Conservation (phyloP, 768 basidiomycete species). For the Panellus pusillus region DNA sequence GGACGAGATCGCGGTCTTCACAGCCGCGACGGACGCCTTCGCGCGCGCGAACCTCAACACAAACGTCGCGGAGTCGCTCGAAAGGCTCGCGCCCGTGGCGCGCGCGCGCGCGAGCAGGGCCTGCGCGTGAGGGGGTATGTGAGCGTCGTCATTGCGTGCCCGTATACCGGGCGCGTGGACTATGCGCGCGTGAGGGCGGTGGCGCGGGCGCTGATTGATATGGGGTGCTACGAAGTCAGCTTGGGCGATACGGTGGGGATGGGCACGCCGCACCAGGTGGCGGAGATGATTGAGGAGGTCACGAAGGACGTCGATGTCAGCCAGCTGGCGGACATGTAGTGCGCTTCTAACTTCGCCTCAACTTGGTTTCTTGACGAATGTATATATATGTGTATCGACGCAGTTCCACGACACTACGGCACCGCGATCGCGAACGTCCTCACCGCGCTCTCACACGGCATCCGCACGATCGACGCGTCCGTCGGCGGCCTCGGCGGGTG, state of each 20-base stretch:
- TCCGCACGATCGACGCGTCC: slow-evolving; percentile 80
- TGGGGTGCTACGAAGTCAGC: slow-evolving; percentile 95
- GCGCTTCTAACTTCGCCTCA: not conserved
- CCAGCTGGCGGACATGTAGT: slow-evolving; percentile 58
- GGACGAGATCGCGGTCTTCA: slow-evolving; percentile 87
- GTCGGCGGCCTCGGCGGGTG: slow-evolving; percentile 93
- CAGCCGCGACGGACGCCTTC: slow-evolving; percentile 86
- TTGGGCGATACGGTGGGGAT: slow-evolving; percentile 91
- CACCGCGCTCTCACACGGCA: slow-evolving; percentile 66
- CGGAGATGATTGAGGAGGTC: slow-evolving; percentile 69
- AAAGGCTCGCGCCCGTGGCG: slow-evolving; percentile 61
- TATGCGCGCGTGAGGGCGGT: slow-evolving; percentile 65
- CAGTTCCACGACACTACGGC: slow-evolving; percentile 93
- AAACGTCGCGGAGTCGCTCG: slow-evolving; percentile 68
- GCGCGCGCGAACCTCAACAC: slow-evolving; percentile 83
- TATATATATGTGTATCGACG: too few species aligned
- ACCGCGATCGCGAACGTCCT: slow-evolving; percentile 79
- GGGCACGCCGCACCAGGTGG: slow-evolving; percentile 71
- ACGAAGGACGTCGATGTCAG: slow-evolving; percentile 58
- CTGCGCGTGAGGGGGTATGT: slow-evolving; percentile 83
- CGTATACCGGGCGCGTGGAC: slow-evolving; percentile 80
- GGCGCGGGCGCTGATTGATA: slow-evolving; percentile 68
- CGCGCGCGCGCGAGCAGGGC: slow-evolving; percentile 51
- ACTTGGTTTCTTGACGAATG: not conserved
- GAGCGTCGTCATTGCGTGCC: slow-evolving; percentile 81